Evolutionary conservation across 1,139 yeast genomes (phyloP), one percentile per base, ranked within the genome.

Genomic region (Kluyveromyces marxianus): DNA sequence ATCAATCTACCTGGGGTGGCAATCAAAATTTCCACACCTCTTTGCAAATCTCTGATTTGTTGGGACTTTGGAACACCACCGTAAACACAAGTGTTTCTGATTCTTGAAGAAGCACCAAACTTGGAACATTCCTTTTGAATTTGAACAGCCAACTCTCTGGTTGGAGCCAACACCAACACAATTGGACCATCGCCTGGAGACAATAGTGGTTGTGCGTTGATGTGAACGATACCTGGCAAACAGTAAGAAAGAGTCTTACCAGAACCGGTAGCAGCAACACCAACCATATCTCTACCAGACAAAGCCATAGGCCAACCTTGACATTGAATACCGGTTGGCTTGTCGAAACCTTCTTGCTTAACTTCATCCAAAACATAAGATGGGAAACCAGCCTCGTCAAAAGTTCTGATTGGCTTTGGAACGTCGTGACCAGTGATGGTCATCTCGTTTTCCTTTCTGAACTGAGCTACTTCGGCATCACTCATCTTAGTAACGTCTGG

Each of bases 301-400:
- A 90, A 76, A 65, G 98, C 98, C 98, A 92, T 92, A 53, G 98
- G 98, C 98, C 98, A 92, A 72, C 98, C 98, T 74, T 94, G 98
- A 69, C 96, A 87, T 74, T 92, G 98, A 66, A 92, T 92, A 55
- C 88, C 88, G 49, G 98, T 92, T 59, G 98, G 98, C 54, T 75
- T 79, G 49, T 84, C 94, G 74, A 92, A 92, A 50, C 97, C 97
- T 70, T 87, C 92, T 51, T 83, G 82, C 71, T 85, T 80, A 59
- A 92, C 89, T 73, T 92, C 97, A 55, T 72, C 75, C 65, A 92
- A 76, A 39, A 92, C 97, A 64, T 92, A 90, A 58, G 81, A 86
- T 54, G 97, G 97, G 78, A 90, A 90, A 41, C 96, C 96, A 63
- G 96, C 96, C 73, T 92, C 97, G 56, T 92, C 96, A 62, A 92